phyloP scores from a whole-genome alignment of 2,329 filamentous ascomycete genomes.

The Cryoendolithus antarcticus region DNA sequence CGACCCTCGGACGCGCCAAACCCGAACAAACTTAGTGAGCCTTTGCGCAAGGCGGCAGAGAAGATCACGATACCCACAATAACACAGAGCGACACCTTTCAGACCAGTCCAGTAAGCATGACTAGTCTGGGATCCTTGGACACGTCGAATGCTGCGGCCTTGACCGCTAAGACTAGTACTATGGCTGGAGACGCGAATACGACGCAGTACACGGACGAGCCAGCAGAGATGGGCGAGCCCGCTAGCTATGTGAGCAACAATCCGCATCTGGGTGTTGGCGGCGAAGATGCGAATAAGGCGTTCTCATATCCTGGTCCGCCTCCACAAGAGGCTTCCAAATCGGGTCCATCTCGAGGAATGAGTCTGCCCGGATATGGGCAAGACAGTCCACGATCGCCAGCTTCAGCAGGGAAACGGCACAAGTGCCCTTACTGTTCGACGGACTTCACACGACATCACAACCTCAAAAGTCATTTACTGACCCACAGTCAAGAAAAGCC shows the following conservation, averaged over 20 bases:
- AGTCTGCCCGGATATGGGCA: constrained; percentile 45
- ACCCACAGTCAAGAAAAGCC: constrained; percentile 98
- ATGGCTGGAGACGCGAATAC: constrained; percentile 31
- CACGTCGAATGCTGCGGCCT: constrained; percentile 24
- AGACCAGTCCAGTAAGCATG: constrained; percentile 41
- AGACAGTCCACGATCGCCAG: constrained; percentile 52
- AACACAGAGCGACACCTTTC: constrained; percentile 31
- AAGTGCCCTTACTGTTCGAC: constrained; percentile 95
- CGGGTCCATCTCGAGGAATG: constrained; percentile 43
- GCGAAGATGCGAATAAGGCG: constrained; percentile 36
- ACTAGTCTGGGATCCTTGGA: constrained; percentile 43
- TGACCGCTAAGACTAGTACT: constrained; percentile 39
- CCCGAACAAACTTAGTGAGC: constrained; percentile 34
- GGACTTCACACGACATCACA: constrained; percentile 94
- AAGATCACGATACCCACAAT: constrained; percentile 38
- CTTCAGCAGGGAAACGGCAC: constrained; percentile 65
- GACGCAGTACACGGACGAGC: constrained; percentile 21
- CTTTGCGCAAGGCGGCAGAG: constrained; percentile 35
- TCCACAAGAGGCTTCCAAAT: constrained; percentile 36
- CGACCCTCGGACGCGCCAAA: constrained; percentile 32
- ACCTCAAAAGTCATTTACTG: constrained; percentile 90
- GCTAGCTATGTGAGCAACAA: constrained; percentile 17
- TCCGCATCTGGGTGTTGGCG: constrained; percentile 12
- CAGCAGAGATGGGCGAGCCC: constrained; percentile 26
- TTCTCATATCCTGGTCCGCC: constrained; percentile 53